Conservation (phyloP, 352 stramenopile species). For the Saprolegnia parasitica region DNA sequence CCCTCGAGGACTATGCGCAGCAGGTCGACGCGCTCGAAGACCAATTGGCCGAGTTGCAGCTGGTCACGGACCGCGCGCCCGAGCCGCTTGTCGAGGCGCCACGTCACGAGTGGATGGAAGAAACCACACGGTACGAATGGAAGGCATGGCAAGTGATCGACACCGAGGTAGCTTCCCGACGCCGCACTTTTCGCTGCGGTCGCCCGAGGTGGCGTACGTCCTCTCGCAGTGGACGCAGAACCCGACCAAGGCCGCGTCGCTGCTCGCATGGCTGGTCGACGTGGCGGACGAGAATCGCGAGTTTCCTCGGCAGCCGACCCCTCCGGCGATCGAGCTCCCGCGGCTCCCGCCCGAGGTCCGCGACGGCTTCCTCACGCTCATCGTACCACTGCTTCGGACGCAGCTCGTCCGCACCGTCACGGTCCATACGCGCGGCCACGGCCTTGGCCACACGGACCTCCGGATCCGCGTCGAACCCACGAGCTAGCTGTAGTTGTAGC, state of each 20-base stretch:
- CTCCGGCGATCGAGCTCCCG: conserved; percentile 61
- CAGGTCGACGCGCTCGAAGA: conserved; percentile 9
- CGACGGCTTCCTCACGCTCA: conserved; percentile 70
- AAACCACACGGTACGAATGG: conserved; percentile 42
- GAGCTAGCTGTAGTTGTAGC: not conserved
- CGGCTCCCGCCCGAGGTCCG: conserved; percentile 58
- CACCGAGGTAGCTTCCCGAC: conserved; percentile 41
- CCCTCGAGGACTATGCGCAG: conserved; percentile 2
- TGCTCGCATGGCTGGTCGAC: conserved; percentile 52
- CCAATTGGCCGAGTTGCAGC: conserved; percentile 14
- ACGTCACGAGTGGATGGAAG: conserved; percentile 49
- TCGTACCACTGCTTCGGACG: conserved; percentile 70
- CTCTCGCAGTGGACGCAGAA: conserved; percentile 61
- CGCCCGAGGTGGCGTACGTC: conserved; percentile 66
- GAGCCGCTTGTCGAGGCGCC: not conserved
- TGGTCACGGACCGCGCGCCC: not conserved
- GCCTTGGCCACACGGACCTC: conserved; percentile 56
- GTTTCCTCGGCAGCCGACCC: conserved; percentile 47
- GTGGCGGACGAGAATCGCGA: conserved; percentile 9
- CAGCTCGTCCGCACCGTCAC: conserved; percentile 59
- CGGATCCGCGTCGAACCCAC: conserved; percentile 51
- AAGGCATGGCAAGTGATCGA: not conserved
- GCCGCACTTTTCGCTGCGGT: conserved; percentile 66
- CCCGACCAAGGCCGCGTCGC: conserved; percentile 58
- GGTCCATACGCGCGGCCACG: conserved; percentile 56